These are phyloP conservation scores for Pezicula carpinea DNA, from an alignment of 2,329 filamentous ascomycete species.

Conservation along the genomic window DNA sequence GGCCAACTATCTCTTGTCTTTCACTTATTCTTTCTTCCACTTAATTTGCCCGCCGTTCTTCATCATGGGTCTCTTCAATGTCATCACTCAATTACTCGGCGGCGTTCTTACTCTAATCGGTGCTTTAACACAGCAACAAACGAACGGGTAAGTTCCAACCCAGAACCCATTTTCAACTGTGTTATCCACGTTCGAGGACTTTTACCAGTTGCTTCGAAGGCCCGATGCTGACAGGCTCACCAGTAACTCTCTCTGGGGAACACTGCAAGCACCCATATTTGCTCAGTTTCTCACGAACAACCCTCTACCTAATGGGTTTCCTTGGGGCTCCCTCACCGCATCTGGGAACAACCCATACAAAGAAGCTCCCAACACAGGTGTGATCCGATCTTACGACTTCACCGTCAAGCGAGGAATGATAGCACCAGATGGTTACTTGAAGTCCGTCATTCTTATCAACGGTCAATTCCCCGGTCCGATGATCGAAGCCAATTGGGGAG, in stretches of 20 bases:
- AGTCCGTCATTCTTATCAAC: conserved; percentile 49
- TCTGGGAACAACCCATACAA: conserved; percentile 33
- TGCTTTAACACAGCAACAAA: conserved; percentile 17
- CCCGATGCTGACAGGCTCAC: no score
- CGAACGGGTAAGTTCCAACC: conserved; percentile 18
- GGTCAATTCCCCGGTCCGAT: conserved; percentile 30
- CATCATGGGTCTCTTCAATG: conserved; percentile 15
- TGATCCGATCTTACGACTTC: conserved; percentile 31
- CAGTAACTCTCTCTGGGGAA: conserved; percentile 26
- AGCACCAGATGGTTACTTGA: conserved; percentile 34
- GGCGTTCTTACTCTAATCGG: conserved; percentile 10
- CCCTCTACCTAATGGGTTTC: conserved; percentile 42
- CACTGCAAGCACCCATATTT: conserved; percentile 26
- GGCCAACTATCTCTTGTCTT: conserved; percentile 2
- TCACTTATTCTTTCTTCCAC: background rate
- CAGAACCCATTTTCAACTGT: no score
- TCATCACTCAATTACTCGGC: conserved; percentile 2
- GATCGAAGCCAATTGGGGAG: conserved; percentile 34
- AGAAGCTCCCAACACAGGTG: conserved; percentile 34
- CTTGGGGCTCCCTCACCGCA: conserved; percentile 45
- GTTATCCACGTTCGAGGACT: no score
- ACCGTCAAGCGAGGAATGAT: conserved; percentile 25
- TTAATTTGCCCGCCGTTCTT: background rate
- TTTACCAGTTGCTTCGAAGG: no score
- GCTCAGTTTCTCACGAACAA: conserved; percentile 43